Evolutionary conservation across 306 rosid species (phyloP), one percentile per base, ranked within the genome.

Genomic region (Ochetophila trinervis): DNA sequence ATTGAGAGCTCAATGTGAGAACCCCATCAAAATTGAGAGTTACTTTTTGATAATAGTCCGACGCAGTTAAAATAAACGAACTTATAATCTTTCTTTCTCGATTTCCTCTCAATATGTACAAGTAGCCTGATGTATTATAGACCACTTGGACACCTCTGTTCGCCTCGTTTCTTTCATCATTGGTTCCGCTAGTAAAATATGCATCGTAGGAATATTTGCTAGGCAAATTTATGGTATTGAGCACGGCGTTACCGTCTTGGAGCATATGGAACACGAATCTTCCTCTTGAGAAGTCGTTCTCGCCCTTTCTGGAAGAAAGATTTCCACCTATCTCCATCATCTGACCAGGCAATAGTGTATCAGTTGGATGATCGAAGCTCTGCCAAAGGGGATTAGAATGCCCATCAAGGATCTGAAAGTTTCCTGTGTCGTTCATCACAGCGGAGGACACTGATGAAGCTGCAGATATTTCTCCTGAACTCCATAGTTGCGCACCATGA

Each of bases 331-430:
- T 37, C 24, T 53, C 65, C 19, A 84, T 6, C 6, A 40, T 52
- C 30, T 87, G 90, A 5, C 76, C 62, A 2, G 90, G 94, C 66
- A 87, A 68, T 44, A 84, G 18, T 22, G 84, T 84, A 20, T 87
- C 79, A 0, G 54, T 68, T 8, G 73, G 82, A 40, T 58, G 1
- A 22, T 40, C 13, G 68, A 84, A 87, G 51, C 78, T 82, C 79
- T 87, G 81, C 89, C 89, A 87, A 0, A 73, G 9, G 19, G 24
- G 37, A 0, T 40, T 63, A 19, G 9, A 55, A 3, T 12, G 22
- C 3, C 18, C 22, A 42, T 67, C 78, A 23, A 61, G n/a, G 24
- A 87, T 78, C 42, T 76, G 73, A 37, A 87, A 71, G 69, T 82
- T 87, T 9, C 94, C 82, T 2, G 76, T 72, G 40, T 87, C 76